phyloP scores from a whole-genome alignment of 768 basidiomycete genomes.

The Dioszegia hungarica region DNA sequence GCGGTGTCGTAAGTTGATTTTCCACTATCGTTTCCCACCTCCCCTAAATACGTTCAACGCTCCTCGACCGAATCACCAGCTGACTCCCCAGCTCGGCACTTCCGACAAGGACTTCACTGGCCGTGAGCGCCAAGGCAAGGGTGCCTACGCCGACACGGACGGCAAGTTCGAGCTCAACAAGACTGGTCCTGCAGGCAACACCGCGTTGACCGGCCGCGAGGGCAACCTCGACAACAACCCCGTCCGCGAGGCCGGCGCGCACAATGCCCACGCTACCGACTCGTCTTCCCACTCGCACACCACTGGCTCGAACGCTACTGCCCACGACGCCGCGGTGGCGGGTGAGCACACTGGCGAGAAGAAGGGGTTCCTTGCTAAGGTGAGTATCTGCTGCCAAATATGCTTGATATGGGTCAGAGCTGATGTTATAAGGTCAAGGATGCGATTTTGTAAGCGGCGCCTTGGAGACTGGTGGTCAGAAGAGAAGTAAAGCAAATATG shows the following conservation, averaged over 20 bases:
- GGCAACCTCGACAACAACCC: conserved; percentile 29
- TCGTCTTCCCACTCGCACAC: too few relatives aligned
- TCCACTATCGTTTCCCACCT: neutral
- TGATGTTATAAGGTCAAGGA: conserved; percentile 34
- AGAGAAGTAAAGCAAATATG: neutral
- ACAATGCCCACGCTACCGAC: neutral
- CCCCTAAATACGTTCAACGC: neutral
- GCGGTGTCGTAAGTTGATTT: neutral
- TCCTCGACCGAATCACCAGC: too few relatives aligned
- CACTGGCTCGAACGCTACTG: neutral
- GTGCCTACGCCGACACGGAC: conserved; percentile 32
- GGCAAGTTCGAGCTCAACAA: conserved; percentile 30
- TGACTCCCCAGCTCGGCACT: conserved; percentile 22
- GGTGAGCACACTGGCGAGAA: conserved; percentile 6
- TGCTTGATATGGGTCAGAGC: too few relatives aligned
- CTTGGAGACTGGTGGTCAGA: neutral
- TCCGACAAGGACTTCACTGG: conserved; percentile 36
- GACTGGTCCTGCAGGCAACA: conserved; percentile 24
- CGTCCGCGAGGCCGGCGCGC: conserved; percentile 26
- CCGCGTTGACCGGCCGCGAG: conserved; percentile 41
- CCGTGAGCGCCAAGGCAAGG: conserved; percentile 25
- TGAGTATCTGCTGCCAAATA: too few relatives aligned
- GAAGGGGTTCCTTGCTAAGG: too few relatives aligned
- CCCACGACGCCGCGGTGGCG: neutral
- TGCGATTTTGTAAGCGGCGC: too few relatives aligned